A percentile compares a stretch with the other conserved stretches of the same genome.
phyloP scores from a whole-genome alignment of 1,139 yeast species.

The Yamadazyma triangularis region DNA sequence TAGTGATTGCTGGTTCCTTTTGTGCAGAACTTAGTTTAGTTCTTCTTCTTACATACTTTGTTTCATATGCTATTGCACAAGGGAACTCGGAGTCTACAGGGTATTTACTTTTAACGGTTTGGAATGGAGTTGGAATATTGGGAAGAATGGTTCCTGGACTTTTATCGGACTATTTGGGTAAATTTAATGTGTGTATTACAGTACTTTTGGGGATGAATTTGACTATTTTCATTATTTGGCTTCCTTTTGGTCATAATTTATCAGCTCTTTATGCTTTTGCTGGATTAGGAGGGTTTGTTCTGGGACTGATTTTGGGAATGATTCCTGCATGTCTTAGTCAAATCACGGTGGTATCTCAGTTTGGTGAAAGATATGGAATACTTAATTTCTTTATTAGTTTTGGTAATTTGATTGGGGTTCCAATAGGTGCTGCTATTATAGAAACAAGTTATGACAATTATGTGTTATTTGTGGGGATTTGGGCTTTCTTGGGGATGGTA shows the following conservation, averaged over 20 bases:
- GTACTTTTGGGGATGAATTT: slow-evolving; percentile 40
- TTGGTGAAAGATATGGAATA: slow-evolving; percentile 37
- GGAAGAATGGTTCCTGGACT: slow-evolving; percentile 58
- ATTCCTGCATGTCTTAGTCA: slow-evolving; percentile 39
- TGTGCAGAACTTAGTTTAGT: slow-evolving; percentile 55
- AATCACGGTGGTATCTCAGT: slow-evolving; percentile 21
- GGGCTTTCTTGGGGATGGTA: slow-evolving; percentile 16
- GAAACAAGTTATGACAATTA: slow-evolving; percentile 27
- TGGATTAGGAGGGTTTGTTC: slow-evolving; percentile 47
- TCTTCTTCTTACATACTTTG: slow-evolving; percentile 48
- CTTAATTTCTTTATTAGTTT: slow-evolving; percentile 29
- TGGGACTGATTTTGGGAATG: slow-evolving; percentile 24
- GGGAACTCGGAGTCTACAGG: slow-evolving; percentile 52
- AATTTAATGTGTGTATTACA: slow-evolving; percentile 49
- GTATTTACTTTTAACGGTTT: slow-evolving; percentile 48
- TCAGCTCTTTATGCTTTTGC: slow-evolving; percentile 44
- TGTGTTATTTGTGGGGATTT: slow-evolving; percentile 18
- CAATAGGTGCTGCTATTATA: slow-evolving; percentile 48
- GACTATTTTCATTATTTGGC: slow-evolving; percentile 43
- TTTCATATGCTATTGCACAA: slow-evolving; percentile 50
- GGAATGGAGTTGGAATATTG: slow-evolving; percentile 55
- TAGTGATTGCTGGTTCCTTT: slow-evolving; percentile 30
- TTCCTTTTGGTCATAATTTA: slow-evolving; percentile 47
- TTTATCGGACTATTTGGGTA: slow-evolving; percentile 52
- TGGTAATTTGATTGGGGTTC: slow-evolving; percentile 41